A percentile compares a stretch with the other conserved stretches of the same genome.
These are phyloP conservation scores for Rhynchosporium secalis DNA, from an alignment of 2,329 filamentous ascomycete genomes.

Conservation along the genomic window DNA sequence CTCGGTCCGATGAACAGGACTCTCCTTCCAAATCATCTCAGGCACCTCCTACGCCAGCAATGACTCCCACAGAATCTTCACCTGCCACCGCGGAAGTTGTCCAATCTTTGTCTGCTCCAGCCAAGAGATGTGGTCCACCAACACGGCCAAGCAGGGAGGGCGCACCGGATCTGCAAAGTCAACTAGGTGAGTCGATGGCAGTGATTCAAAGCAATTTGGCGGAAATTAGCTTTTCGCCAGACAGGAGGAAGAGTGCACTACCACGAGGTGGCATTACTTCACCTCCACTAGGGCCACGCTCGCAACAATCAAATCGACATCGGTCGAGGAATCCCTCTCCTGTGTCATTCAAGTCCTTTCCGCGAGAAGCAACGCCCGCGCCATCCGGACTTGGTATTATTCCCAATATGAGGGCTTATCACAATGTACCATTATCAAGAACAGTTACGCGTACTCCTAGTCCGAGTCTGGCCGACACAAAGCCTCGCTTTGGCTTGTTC, in stretches of 20 bases:
- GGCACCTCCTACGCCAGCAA: constrained; percentile 30
- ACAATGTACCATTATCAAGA: constrained; percentile 35
- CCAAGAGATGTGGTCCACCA: constrained; percentile 45
- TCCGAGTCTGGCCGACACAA: constrained; percentile 58
- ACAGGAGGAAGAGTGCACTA: constrained; percentile 31
- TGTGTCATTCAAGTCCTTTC: constrained; percentile 38
- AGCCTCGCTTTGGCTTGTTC: constrained; percentile 75
- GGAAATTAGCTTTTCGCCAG: constrained; percentile 29
- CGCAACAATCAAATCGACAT: constrained; percentile 38
- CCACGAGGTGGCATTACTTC: constrained; percentile 26
- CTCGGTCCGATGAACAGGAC: constrained; percentile 42
- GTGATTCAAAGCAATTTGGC: constrained; percentile 62
- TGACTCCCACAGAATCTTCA: constrained; percentile 20
- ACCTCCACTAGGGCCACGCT: constrained; percentile 37
- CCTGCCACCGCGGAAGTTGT: constrained; percentile 18
- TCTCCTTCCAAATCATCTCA: constrained; percentile 45
- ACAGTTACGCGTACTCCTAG: constrained; percentile 49
- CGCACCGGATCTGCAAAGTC: constrained; percentile 60
- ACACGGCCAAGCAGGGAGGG: constrained; percentile 68
- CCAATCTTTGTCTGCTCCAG: not conserved
- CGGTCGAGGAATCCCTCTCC: constrained; percentile 41
- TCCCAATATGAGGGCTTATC: constrained; percentile 34
- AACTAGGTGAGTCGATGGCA: constrained; percentile 52
- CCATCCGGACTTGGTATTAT: constrained; percentile 38
- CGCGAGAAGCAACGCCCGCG: constrained; percentile 33